Conservation (phyloP, 768 basidiomycete genomes). For the Harrya chromipes region DNA sequence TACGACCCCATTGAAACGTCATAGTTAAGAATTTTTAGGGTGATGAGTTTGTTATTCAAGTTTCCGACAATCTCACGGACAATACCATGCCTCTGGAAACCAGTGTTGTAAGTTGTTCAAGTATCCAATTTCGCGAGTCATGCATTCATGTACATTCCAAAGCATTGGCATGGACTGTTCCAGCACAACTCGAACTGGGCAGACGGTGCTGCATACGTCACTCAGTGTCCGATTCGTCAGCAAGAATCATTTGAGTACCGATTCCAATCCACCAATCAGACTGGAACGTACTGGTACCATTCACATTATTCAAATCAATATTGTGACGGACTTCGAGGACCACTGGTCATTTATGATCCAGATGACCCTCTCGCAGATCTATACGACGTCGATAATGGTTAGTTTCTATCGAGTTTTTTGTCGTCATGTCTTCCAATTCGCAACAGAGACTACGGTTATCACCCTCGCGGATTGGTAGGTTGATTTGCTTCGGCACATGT, state of each 20-base stretch:
- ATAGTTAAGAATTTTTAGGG: slow-evolving; percentile 24
- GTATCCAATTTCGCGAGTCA: slow-evolving; percentile 1
- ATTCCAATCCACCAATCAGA: slow-evolving; percentile 29
- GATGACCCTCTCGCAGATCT: slow-evolving; percentile 35
- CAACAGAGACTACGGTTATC: slow-evolving; percentile 38
- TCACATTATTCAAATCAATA: slow-evolving; percentile 32
- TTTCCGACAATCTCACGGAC: slow-evolving; percentile 43
- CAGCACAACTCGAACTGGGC: slow-evolving; percentile 19
- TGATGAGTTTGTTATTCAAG: slow-evolving; percentile 37
- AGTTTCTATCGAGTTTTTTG: not conserved
- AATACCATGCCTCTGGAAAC: slow-evolving; percentile 46
- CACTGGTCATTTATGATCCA: slow-evolving; percentile 40
- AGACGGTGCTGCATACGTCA: slow-evolving; percentile 35
- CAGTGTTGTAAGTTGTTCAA: slow-evolving; percentile 28
- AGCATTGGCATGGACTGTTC: slow-evolving; percentile 28
- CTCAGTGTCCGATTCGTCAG: slow-evolving; percentile 38
- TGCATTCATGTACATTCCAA: slow-evolving; percentile 14
- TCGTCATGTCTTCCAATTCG: not conserved
- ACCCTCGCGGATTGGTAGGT: slow-evolving; percentile 44
- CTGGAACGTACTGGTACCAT: slow-evolving; percentile 46
- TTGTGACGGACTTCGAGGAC: slow-evolving; percentile 38
- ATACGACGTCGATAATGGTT: slow-evolving; percentile 46
- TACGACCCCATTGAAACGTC: not conserved
- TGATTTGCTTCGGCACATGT: not conserved
- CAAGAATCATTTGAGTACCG: slow-evolving; percentile 35